A percentile compares a stretch with the other conserved stretches of the same genome.
phyloP scores from a whole-genome alignment of 345 rosid genomes.

The Pelargonium nanum region DNA sequence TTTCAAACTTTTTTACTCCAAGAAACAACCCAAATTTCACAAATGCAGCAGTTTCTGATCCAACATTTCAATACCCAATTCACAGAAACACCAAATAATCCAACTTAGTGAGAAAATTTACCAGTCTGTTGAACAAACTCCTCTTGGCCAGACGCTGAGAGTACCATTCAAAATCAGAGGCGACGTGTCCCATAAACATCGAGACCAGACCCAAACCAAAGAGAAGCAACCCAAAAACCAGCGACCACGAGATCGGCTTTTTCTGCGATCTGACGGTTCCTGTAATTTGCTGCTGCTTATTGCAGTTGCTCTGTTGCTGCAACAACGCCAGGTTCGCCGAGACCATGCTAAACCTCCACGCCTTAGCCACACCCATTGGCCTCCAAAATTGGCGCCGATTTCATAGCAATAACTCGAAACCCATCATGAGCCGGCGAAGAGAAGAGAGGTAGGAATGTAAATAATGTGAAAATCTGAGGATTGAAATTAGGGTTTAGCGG shows the following conservation, averaged over 20 bases:
- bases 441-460: not conserved
- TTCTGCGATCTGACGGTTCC: constrained; percentile 1
- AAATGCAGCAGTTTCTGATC: not conserved
- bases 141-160: constrained; percentile 65
- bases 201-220: constrained; percentile 82
- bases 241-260: constrained; percentile 43
- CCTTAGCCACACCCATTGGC: constrained; percentile 43
- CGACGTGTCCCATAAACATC: constrained; percentile 88
- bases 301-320: constrained; percentile 18
- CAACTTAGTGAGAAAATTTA: constrained; percentile 15
- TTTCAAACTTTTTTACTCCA: not conserved
- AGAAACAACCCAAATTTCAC: not conserved
- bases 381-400: constrained; percentile 14
- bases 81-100: not conserved
- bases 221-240: constrained; percentile 77
- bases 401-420: constrained; percentile 17
- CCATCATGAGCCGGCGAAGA: not conserved
- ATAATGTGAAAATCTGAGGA: not conserved
- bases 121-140: constrained; percentile 47
- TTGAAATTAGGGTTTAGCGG: not conserved
- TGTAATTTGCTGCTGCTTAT: not conserved
- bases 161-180: constrained; percentile 92
- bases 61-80: not conserved
- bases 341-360: constrained; percentile 43
- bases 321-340: constrained; percentile 49